These are phyloP conservation scores for Endothia cerciana DNA, from an alignment of 2,329 filamentous ascomycete genomes.

Conservation along the genomic window DNA sequence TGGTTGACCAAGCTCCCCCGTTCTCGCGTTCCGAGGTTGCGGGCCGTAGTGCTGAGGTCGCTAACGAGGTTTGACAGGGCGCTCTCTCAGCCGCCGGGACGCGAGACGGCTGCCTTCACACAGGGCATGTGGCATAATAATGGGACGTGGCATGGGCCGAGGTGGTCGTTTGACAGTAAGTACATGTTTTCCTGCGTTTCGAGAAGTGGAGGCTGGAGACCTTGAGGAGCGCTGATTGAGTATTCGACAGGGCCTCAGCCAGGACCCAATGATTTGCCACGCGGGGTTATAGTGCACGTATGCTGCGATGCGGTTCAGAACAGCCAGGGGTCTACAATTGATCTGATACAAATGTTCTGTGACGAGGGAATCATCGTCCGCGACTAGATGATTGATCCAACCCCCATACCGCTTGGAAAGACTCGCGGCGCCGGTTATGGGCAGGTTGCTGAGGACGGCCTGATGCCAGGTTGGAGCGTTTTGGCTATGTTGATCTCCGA, in stretches of 20 bases:
- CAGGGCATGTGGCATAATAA: neutral
- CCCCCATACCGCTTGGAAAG: neutral
- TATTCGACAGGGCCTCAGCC: neutral
- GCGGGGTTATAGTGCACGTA: neutral
- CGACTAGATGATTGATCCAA: neutral
- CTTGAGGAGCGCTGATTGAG: neutral
- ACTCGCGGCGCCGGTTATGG: neutral
- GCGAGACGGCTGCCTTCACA: neutral
- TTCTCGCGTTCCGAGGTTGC: too few species aligned
- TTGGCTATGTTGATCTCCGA: neutral
- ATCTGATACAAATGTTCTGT: neutral
- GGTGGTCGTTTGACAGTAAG: conserved; percentile 9
- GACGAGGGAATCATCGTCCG: neutral
- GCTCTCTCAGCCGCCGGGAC: neutral
- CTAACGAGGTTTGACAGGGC: neutral
- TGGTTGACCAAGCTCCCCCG: too few species aligned
- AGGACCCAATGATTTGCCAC: neutral
- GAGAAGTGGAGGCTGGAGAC: neutral
- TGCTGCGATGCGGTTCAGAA: conserved; percentile 6
- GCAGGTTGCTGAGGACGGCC: neutral
- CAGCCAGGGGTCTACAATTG: neutral
- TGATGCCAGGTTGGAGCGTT: neutral
- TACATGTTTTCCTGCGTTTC: too few species aligned
- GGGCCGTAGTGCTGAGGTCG: neutral
- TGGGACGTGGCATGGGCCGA: conserved; percentile 5